Conservation (phyloP, 139 green algal species). For the Coccomyxa sp. region DNA sequence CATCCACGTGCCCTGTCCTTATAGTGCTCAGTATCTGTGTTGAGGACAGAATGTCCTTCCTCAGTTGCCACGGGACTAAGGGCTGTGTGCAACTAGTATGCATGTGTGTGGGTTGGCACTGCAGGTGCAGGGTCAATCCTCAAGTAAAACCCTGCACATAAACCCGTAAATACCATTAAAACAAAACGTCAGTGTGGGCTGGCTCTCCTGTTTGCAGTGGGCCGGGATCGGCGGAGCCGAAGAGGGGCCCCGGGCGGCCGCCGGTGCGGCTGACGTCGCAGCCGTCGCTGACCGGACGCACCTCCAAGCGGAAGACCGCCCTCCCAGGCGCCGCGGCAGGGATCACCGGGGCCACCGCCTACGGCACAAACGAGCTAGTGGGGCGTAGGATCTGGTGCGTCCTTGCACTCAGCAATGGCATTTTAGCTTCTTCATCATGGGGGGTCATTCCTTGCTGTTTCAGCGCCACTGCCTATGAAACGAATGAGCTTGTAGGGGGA, state of each 20-base stretch:
- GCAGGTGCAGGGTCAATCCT: neutral
- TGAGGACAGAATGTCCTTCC: too few species aligned
- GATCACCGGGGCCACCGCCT: neutral
- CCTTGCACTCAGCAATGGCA: neutral
- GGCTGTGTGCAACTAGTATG: neutral
- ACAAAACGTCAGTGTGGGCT: neutral
- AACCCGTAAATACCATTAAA: neutral
- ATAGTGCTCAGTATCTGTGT: too few species aligned
- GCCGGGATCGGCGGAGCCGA: neutral
- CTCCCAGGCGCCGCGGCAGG: neutral
- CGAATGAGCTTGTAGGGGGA: neutral
- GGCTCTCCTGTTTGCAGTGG: neutral
- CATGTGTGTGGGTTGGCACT: neutral
- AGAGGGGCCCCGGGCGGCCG: neutral
- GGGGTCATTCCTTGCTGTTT: neutral
- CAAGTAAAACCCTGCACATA: neutral
- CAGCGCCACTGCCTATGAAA: neutral
- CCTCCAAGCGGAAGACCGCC: neutral
- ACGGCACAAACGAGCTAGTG: conserved; percentile 8
- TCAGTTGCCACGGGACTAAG: neutral
- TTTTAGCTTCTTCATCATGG: neutral
- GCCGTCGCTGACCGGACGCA: too few species aligned
- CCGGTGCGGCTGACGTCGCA: neutral
- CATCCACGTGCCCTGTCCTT: too few species aligned
- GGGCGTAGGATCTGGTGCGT: conserved; percentile 8